Evolutionary conservation across 805 yeast species (phyloP), one percentile per base, ranked within the genome.

Genomic region (Kuraishia hungarica): DNA sequence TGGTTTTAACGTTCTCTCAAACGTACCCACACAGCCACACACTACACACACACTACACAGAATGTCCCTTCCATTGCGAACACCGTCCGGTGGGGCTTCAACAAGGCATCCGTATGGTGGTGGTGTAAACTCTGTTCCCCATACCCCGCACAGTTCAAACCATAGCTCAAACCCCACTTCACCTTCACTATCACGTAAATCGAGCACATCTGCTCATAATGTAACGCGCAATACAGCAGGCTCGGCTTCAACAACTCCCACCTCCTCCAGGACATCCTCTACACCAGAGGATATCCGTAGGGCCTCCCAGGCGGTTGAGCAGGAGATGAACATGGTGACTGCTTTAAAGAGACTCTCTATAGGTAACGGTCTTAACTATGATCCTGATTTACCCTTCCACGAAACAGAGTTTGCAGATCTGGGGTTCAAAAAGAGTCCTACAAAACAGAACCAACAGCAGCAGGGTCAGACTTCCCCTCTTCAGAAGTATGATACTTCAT

Each of bases 251-350:
- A 10, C 49, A 10, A 10, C 49, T 2, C n/a, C 49, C 49, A 10
- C 49, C 5, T 10, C 22, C 19, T 47, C 49, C 22, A 47, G 49
- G 24, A 21, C 5, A 6, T 39, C 53, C 28, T 24, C 54, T 13
- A 47, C 50, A 21, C 66, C 61, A 24, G 67, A 55, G 72, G 80
- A 62, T 73, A 76, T 52, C 61, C 54, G 74, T 49, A 77, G 80
- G 39, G 96, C 96, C 1, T 91, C 89, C 2, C 83, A 83, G 61
- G 89, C 90, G 5, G 80, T 88, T 51, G 89, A 87, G 62, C 83
- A 81, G 57, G 94, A 88, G 64, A 76, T 86, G 58, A 82, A 83
- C 67, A 82, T 84, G 66, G 88, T 88, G 58, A 82, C 86, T 43
- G 87, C 89, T 21, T 71, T 88, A 60, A 88, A 88, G 65, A 73